Evolutionary conservation across 208 protist species (phyloP).

Genomic region (Vickermania spadyakhi): DNA sequence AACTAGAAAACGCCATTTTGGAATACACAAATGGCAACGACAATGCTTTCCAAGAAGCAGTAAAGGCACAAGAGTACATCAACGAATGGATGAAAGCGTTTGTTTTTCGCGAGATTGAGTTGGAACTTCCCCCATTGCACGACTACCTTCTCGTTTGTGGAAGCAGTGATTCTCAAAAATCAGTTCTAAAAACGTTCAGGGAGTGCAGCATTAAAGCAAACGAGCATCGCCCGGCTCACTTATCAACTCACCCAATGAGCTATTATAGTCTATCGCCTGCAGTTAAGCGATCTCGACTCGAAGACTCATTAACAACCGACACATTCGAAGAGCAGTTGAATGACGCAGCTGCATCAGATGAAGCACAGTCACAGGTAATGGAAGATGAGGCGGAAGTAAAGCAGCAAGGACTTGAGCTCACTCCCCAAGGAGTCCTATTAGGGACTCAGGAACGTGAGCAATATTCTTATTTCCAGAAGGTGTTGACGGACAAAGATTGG

Average conservation of each 20-base stretch:
- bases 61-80: constrained; percentile 60
- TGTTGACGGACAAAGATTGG: too few relatives aligned
- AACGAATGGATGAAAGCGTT: constrained; percentile 81
- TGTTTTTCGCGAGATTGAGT: constrained; percentile 79
- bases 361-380: too few relatives aligned
- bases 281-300: constrained; percentile 40
- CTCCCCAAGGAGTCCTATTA: too few relatives aligned
- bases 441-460: too few relatives aligned
- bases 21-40: constrained; percentile 71
- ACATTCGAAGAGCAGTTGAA: constrained; percentile 3
- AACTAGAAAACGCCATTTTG: constrained; percentile 46
- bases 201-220: constrained; percentile 20
- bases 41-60: constrained; percentile 27
- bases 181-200: constrained; percentile 11
- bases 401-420: too few relatives aligned
- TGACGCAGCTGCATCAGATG: too few relatives aligned
- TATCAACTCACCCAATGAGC: constrained; percentile 77
- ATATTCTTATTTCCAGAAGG: too few relatives aligned
- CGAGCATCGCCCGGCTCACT: constrained; percentile 62
- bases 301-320: too few relatives aligned
- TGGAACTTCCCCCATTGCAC: constrained; percentile 65
- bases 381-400: too few relatives aligned
- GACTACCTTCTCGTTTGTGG: constrained; percentile 81
- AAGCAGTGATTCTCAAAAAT: constrained; percentile 36
- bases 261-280: constrained; percentile 59